Base-by-base conservation (phyloP, 1,139 yeast genomes). In the Saccharomyces hybrid region DNA sequence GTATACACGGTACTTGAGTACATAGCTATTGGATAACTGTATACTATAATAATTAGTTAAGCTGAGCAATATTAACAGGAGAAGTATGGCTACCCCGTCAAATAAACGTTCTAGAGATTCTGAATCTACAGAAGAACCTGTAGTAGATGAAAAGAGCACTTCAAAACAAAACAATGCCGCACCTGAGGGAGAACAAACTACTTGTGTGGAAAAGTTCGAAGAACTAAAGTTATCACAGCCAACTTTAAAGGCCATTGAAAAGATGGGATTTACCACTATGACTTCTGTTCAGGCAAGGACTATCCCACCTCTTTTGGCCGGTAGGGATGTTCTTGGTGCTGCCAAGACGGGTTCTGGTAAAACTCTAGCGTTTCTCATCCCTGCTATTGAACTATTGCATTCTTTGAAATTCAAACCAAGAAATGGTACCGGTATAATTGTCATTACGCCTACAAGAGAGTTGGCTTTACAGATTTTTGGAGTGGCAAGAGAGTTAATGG, bases 311-410 rank as follows among this genome's bases (percentile, higher is more conserved):
- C 77, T 93, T 61, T 76, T 91, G 63, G 97, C 98, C 0, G 98
- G 99, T 48, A 82, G 91, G 64, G 98, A 91, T 73, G 97, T 91
- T 27, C 79, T 91, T 55, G 98, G 97, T 62, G 97, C 98, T 52
- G 99, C 99, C 54, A 91, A 93, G 74, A 93, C 99, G 1, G 99
- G 99, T 50, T 90, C 97, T 1, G 99, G 99, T 70, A 93, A 93
- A 75, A 93, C 99, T 0, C 77, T 95, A 60, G 98, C 99, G 5
- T 93, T 95, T 66, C 77, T 95, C 65, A 79, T 93, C 57, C 99
- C 99, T 9, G 97, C 98, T 48, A 84, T 95, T 59, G 99, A 93
- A 74, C 76, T 90, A 75, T 77, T 93, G 56, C 88, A 91, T 69
- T 85, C 96, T 16, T 80, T 93, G 65, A 87, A 85, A 69, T 89